Evolutionary conservation across 164 flowering plant species (phyloP).

Genomic region (Cinnamomum chago): DNA sequence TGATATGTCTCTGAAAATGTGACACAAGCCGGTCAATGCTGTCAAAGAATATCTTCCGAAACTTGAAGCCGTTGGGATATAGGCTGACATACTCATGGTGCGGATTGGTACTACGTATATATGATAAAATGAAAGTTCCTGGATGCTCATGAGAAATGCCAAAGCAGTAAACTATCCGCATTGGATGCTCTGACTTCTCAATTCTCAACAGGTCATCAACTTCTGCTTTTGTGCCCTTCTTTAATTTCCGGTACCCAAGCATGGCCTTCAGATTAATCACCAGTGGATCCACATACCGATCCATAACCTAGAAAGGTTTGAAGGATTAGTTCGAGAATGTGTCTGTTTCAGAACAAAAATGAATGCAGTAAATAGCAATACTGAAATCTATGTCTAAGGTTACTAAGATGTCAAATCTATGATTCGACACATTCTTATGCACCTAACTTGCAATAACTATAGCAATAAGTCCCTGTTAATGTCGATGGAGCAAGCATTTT

Average conservation of each 20-base stretch:
- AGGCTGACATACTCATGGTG: slow-evolving; percentile 90
- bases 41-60: slow-evolving; percentile 76
- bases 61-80: slow-evolving; percentile 91
- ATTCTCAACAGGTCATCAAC: slow-evolving; percentile 74
- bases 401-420: too few species aligned
- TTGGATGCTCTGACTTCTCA: slow-evolving; percentile 78
- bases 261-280: slow-evolving; percentile 78
- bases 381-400: too few species aligned
- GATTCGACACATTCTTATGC: too few species aligned
- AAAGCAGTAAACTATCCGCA: slow-evolving; percentile 85
- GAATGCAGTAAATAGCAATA: too few species aligned
- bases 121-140: slow-evolving; percentile 82
- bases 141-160: slow-evolving; percentile 97
- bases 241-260: slow-evolving; percentile 86
- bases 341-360: too few species aligned
- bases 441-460: too few species aligned
- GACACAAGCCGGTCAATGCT: slow-evolving; percentile 85
- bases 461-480: too few species aligned
- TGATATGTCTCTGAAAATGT: slow-evolving; percentile 86
- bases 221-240: slow-evolving; percentile 74
- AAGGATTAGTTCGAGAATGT: too few species aligned
- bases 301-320: slow-evolving; percentile 62
- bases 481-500: too few species aligned
- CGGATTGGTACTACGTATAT: slow-evolving; percentile 79
- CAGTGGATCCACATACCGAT: slow-evolving; percentile 93